A percentile compares a stretch with the other conserved stretches of the same genome.
phyloP scores from a whole-genome alignment of 768 basidiomycete genomes.

The Trametes cubensis region DNA sequence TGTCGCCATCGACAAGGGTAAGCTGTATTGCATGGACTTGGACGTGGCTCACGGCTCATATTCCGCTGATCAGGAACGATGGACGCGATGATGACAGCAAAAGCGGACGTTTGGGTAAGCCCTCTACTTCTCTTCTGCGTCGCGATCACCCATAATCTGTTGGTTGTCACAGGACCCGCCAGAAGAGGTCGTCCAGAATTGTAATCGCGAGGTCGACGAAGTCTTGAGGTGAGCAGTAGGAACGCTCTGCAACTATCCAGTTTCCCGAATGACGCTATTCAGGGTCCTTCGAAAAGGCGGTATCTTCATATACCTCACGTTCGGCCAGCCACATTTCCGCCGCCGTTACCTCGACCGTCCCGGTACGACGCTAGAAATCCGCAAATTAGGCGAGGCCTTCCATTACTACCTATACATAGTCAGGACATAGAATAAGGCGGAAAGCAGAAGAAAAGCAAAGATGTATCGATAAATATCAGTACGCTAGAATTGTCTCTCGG shows the following conservation, averaged over 20 bases:
- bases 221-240: constrained; percentile 56
- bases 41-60: no score
- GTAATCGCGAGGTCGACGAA: constrained; percentile 76
- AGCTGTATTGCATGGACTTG: background rate
- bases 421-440: constrained; percentile 31
- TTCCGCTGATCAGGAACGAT: constrained; percentile 59
- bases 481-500: constrained; percentile 16
- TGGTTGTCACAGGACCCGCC: constrained; percentile 73
- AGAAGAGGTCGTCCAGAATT: constrained; percentile 66
- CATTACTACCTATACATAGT: constrained; percentile 83
- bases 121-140: background rate
- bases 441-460: background rate
- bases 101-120: constrained; percentile 80
- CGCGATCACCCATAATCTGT: background rate
- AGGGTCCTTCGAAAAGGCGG: constrained; percentile 69
- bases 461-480: background rate
- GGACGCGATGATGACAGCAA: constrained; percentile 88
- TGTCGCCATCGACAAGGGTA: constrained; percentile 83
- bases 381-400: constrained; percentile 75
- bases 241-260: background rate
- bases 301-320: constrained; percentile 77
- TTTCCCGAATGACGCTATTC: background rate
- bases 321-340: constrained; percentile 90
- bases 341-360: constrained; percentile 61
- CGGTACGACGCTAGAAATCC: constrained; percentile 64